Base-by-base conservation (phyloP, 768 basidiomycete species). In the Crassisporium funariophilum region DNA sequence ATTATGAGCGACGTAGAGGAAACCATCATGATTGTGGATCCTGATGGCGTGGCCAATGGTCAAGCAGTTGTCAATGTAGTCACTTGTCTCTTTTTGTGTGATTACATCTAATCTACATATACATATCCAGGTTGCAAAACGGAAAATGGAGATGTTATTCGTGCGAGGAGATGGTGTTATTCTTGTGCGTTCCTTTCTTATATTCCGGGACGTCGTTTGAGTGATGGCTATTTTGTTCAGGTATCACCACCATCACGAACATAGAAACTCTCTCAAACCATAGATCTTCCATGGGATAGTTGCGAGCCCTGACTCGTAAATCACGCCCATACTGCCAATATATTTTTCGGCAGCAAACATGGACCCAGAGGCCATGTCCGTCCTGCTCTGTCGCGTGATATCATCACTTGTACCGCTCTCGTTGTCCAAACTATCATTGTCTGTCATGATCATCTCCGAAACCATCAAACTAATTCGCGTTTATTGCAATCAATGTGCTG, bases 1-100 rank as follows among this genome's bases (percentile, higher is more conserved):
- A 97, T 99, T 53, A 77, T 99, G 58, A 94, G 91, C 59, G 91
- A 98, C 62, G 97, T 98, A 12, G 95, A 98, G 64, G 97, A 99
- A 72, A 94, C 88, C 2, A 92, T 98, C 52, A 89, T 95, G 82
- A 77, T 97, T 52, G 92, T 98, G n/a, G 94, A 98, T 54, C 71
- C 78, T n/a, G 93, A 95, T 25, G 79, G 78, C 34, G 81, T 71
- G 9, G 68, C 75, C 6, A 76, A 78, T 46, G 73, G 73, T 2
- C 75, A 79, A 41, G 78, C 78, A 2, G 78, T 82, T 17, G 83
- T 93, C 8, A 88, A 85, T 58, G 86, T 86, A 61, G 73, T 16
- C 11, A 36, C 53, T 49, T 20, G 5, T 49, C 13, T 9, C 36
- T 10, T 21, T 20, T 15, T 49, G 31, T 4, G 29, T 22, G 27